These are phyloP conservation scores for Hymenochaete sp. DNA, from an alignment of 1,284 basidiomycete genomes.

Conservation along the genomic window DNA sequence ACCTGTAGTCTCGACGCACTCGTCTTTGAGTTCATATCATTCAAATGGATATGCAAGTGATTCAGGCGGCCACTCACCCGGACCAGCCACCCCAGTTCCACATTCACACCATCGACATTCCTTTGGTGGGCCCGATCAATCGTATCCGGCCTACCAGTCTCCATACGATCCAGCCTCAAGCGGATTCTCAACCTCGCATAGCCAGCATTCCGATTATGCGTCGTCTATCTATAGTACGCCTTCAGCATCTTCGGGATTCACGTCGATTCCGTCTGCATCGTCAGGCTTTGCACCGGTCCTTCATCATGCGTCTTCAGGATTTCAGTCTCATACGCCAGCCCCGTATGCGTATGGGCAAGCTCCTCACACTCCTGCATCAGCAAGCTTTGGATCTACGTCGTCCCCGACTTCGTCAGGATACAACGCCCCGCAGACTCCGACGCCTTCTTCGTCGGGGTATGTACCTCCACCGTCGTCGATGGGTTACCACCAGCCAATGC, in stretches of 20 bases:
- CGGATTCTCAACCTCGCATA: slow-evolving; percentile 11
- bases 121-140: slow-evolving; percentile 10
- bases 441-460: slow-evolving; percentile 20
- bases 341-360: no score
- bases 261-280: slow-evolving; percentile 39
- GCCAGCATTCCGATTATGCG: slow-evolving; percentile 5
- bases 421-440: slow-evolving; percentile 18
- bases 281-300: slow-evolving; percentile 52
- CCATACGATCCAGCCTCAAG: slow-evolving; percentile 42
- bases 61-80: slow-evolving; percentile 10
- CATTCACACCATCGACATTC: slow-evolving; percentile 10
- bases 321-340: slow-evolving; percentile 8
- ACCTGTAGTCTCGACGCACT: slow-evolving; percentile 33
- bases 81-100: slow-evolving; percentile 11
- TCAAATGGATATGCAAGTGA: slow-evolving; percentile 21
- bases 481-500: slow-evolving; percentile 17
- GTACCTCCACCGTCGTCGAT: slow-evolving; percentile 20
- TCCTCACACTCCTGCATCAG: slow-evolving; percentile 21
- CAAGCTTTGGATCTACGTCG: slow-evolving; percentile 25
- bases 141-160: slow-evolving; percentile 34
- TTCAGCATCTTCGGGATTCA: slow-evolving; percentile 15
- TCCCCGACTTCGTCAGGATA: slow-evolving; percentile 29
- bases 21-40: slow-evolving; percentile 23
- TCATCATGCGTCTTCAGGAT: slow-evolving; percentile 17
- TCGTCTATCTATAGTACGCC: slow-evolving; percentile 15